A percentile compares a stretch with the other conserved stretches of the same genome.
These are phyloP conservation scores for Tylopilus sp. DNA, from an alignment of 768 basidiomycete species.

Conservation along the genomic window DNA sequence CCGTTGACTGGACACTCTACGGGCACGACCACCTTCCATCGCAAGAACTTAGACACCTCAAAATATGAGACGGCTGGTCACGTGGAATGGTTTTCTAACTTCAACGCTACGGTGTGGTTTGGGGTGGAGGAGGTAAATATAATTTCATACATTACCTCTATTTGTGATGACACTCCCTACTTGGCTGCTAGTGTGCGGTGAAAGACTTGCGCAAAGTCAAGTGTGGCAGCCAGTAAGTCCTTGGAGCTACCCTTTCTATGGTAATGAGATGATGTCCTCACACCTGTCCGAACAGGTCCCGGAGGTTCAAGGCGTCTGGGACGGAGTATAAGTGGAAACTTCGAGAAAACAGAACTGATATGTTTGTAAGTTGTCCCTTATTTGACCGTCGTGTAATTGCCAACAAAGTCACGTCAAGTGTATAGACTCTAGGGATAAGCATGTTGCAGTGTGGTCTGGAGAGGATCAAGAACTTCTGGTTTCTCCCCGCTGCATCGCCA, in stretches of 20 bases:
- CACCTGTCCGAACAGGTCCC: slow-evolving; percentile 36
- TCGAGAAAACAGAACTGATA: slow-evolving; percentile 38
- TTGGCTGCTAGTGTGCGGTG: slow-evolving; percentile 34
- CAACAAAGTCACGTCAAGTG: slow-evolving; percentile 35
- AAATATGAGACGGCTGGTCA: slow-evolving; percentile 51
- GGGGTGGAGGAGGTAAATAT: slow-evolving; percentile 43
- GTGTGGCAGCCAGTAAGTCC: slow-evolving; percentile 48
- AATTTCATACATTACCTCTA: neutral
- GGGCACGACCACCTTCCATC: slow-evolving; percentile 46
- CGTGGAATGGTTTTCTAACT: slow-evolving; percentile 48
- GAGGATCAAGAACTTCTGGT: slow-evolving; percentile 39
- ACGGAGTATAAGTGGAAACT: slow-evolving; percentile 59
- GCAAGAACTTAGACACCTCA: slow-evolving; percentile 42
- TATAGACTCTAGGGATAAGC: slow-evolving; percentile 45
- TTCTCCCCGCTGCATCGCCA: slow-evolving; percentile 34
- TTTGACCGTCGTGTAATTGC: neutral
- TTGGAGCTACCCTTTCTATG: too few species aligned
- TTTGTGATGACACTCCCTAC: neutral
- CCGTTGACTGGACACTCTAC: slow-evolving; percentile 40
- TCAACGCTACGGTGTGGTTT: slow-evolving; percentile 45
- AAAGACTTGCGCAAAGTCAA: slow-evolving; percentile 48
- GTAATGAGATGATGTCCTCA: slow-evolving; percentile 1
- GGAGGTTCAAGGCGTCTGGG: slow-evolving; percentile 48
- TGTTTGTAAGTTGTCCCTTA: slow-evolving; percentile 37
- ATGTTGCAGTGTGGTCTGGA: slow-evolving; percentile 46